phyloP scores from a whole-genome alignment of 2,329 filamentous ascomycete species.

The Colletotrichum sp. region DNA sequence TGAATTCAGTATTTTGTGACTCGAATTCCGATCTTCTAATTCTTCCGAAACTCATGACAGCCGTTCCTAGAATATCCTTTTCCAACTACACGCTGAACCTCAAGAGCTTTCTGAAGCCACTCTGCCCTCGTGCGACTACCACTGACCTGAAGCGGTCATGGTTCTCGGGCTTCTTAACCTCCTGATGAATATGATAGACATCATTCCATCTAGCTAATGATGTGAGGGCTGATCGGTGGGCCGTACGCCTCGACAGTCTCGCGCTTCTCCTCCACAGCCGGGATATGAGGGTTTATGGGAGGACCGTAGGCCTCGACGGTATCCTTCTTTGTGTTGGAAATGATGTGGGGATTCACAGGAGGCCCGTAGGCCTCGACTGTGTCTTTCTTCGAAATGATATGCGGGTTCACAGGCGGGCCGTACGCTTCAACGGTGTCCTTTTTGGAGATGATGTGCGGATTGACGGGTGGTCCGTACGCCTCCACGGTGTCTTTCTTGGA shows the following conservation, averaged over 20 bases:
- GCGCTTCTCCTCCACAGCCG: not conserved
- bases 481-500: not conserved
- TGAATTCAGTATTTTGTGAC: not conserved
- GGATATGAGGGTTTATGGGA: not conserved
- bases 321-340: not conserved
- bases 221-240: slow-evolving; percentile 7
- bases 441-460: slow-evolving; percentile 5
- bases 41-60: not conserved
- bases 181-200: not conserved
- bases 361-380: slow-evolving; percentile 8
- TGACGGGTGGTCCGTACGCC: slow-evolving; percentile 4
- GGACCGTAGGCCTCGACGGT: not conserved
- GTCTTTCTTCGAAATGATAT: not conserved
- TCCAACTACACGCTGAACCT: not conserved
- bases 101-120: not conserved
- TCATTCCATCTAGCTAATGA: not conserved
- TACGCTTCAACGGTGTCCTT: slow-evolving; percentile 1
- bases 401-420: slow-evolving; percentile 1
- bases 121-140: not conserved
- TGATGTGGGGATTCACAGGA: slow-evolving; percentile 13
- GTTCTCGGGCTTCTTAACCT: not conserved
- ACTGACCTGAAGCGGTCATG: not conserved
- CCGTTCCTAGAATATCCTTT: not conserved
- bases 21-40: not conserved
- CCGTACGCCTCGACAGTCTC: slow-evolving; percentile 3